phyloP scores from a whole-genome alignment of 768 basidiomycete genomes.

The Rhodotorula kratochvilovae region DNA sequence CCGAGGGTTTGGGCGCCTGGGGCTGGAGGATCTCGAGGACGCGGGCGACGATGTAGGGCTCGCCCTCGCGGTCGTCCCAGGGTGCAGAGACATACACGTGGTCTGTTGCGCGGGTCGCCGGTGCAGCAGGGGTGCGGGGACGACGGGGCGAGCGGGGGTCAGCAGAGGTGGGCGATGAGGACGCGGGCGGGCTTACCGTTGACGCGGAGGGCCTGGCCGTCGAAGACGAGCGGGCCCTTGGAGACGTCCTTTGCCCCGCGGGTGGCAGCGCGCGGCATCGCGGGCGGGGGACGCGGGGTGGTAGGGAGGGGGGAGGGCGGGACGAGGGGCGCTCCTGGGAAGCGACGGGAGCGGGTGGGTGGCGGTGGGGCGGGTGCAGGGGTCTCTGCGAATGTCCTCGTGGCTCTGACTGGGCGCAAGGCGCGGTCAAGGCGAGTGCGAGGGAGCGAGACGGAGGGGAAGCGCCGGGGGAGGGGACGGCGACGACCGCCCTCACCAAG shows the following conservation, averaged over 20 bases:
- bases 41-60: slow-evolving; percentile 89
- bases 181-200: slow-evolving; percentile 25
- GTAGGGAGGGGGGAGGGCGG: neutral
- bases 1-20: slow-evolving; percentile 38
- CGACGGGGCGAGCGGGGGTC: neutral
- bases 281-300: neutral
- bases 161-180: neutral
- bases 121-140: neutral
- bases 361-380: neutral
- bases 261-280: slow-evolving; percentile 6
- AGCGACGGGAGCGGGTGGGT: neutral
- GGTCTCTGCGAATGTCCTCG: neutral
- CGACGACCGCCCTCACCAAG: too few relatives aligned
- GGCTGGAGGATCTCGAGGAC: slow-evolving; percentile 94
- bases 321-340: neutral
- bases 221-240: slow-evolving; percentile 16
- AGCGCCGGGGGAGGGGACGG: neutral
- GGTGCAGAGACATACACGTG: slow-evolving; percentile 95
- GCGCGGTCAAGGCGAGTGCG: too few relatives aligned
- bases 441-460: neutral
- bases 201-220: slow-evolving; percentile 4
- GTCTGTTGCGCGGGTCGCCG: slow-evolving; percentile 54
- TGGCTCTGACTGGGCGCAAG: neutral
- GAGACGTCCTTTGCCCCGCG: neutral
- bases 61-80: slow-evolving; percentile 82